Percentiles rank a stretch among this genome's conserved stretches.
These are phyloP conservation scores for Picea sitchensis DNA, from an alignment of 75 land plant genomes.

Conservation along the genomic window DNA sequence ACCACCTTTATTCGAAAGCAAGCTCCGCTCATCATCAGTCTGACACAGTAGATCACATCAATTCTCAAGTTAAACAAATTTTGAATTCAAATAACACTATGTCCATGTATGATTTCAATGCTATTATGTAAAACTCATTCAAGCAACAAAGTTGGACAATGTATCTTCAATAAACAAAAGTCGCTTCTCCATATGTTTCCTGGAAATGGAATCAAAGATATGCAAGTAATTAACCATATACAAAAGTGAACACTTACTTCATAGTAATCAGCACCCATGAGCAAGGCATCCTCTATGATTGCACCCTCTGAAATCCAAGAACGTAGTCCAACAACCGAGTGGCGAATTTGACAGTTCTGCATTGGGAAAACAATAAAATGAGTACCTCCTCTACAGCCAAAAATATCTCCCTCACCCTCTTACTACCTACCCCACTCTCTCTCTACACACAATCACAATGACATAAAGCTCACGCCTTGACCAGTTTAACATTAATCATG, in stretches of 20 bases:
- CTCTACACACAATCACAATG: background rate
- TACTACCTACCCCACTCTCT: background rate
- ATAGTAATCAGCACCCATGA: conserved; percentile 99
- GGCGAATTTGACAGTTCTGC: conserved; percentile 95
- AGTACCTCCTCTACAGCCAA: background rate
- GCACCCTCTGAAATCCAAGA: conserved; percentile 99
- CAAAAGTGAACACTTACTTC: conserved; percentile 51
- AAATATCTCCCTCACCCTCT: background rate
- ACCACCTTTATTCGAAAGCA: conserved; percentile 76
- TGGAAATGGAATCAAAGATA: conserved; percentile 2
- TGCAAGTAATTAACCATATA: background rate
- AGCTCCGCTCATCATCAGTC: conserved; percentile 90
- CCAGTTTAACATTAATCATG: background rate
- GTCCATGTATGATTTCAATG: background rate
- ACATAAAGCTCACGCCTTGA: background rate
- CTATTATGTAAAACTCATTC: background rate
- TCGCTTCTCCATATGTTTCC: background rate
- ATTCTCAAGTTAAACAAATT: background rate
- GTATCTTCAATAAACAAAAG: background rate
- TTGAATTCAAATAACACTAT: conserved; percentile 7
- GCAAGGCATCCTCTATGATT: conserved; percentile 84
- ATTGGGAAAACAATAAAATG: conserved; percentile 1
- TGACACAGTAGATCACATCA: conserved; percentile 18
- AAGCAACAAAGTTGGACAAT: background rate
- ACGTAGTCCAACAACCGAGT: conserved; percentile 94